A percentile compares a stretch with the other conserved stretches of the same genome.
phyloP scores from a whole-genome alignment of 371 early-diverging fungal species.

The Rhizopus delemar region DNA sequence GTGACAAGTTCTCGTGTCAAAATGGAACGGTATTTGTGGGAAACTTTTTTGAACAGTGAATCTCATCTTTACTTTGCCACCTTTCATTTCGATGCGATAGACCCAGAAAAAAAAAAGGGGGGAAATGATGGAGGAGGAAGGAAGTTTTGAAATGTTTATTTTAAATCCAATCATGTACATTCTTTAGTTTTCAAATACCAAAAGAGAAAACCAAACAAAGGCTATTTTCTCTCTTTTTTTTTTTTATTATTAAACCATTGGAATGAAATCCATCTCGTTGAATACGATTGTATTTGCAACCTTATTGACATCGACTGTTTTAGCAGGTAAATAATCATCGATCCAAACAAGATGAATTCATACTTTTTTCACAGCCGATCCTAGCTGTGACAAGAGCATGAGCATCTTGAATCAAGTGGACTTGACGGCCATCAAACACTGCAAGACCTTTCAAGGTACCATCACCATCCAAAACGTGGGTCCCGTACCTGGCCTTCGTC shows the following conservation, averaged over 20 bases:
- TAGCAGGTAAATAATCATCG: conserved; percentile 1
- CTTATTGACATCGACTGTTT: conserved; percentile 12
- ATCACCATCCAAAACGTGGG: conserved; percentile 40
- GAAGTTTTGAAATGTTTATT: no score
- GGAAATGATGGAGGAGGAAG: not conserved
- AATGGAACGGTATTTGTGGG: not conserved
- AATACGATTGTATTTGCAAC: conserved; percentile 19
- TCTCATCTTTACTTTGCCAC: not conserved
- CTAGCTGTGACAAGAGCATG: conserved; percentile 14
- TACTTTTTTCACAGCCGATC: not conserved
- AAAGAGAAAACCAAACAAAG: no score
- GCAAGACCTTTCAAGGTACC: conserved; percentile 48
- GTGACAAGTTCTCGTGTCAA: not conserved
- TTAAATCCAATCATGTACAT: no score
- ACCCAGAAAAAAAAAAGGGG: not conserved
- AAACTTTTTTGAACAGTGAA: not conserved
- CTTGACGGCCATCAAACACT: conserved; percentile 45
- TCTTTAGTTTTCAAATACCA: no score
- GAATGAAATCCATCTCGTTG: conserved; percentile 18
- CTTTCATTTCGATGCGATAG: not conserved
- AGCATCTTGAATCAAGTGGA: conserved; percentile 43
- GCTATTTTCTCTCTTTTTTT: not conserved
- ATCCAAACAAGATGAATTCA: not conserved
- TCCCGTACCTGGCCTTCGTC: conserved; percentile 18
- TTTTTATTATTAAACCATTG: not conserved